Percentiles rank a stretch among this genome's conserved stretches.
Conservation (phyloP, 805 yeast genomes). For the Sugiyamaella boreocaroliniensis region DNA sequence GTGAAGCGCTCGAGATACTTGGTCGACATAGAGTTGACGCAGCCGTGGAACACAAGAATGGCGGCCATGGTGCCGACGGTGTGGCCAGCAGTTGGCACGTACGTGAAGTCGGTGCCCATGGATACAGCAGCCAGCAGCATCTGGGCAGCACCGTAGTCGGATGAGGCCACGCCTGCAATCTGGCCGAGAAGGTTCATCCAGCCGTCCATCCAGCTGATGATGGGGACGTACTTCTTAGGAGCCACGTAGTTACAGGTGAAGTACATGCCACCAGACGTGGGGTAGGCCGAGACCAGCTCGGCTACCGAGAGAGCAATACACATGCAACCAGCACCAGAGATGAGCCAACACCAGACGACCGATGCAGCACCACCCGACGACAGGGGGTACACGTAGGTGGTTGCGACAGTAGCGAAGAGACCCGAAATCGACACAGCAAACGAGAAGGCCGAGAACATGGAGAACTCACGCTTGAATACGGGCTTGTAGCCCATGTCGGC, state of each 20-base stretch:
- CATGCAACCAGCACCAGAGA: conserved; percentile 48
- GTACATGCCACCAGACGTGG: conserved; percentile 22
- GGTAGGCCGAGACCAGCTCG: conserved; percentile 44
- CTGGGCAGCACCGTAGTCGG: conserved; percentile 32
- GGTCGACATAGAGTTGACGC: conserved; percentile 18
- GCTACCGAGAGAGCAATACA: conserved; percentile 61
- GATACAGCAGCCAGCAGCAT: conserved; percentile 31
- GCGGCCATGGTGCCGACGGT: conserved; percentile 28
- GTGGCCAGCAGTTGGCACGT: conserved; percentile 26
- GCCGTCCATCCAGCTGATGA: conserved; percentile 35
- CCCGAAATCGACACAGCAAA: conserved; percentile 63
- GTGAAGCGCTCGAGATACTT: conserved; percentile 18
- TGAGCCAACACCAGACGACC: conserved; percentile 57
- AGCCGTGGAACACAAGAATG: conserved; percentile 17
- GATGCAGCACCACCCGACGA: conserved; percentile 58
- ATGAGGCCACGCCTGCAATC: conserved; percentile 32
- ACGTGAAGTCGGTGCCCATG: conserved; percentile 28
- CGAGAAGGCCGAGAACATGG: conserved; percentile 55
- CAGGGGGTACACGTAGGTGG: conserved; percentile 44
- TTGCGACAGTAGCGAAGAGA: conserved; percentile 54
- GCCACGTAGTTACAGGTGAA: conserved; percentile 18
- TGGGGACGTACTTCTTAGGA: conserved; percentile 42
- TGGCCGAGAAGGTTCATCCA: conserved; percentile 43
- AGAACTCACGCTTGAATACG: conserved; percentile 52
- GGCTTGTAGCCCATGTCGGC: conserved; percentile 53